phyloP scores from a whole-genome alignment of 2,329 filamentous ascomycete species.

The Xylariaceae sp. region DNA sequence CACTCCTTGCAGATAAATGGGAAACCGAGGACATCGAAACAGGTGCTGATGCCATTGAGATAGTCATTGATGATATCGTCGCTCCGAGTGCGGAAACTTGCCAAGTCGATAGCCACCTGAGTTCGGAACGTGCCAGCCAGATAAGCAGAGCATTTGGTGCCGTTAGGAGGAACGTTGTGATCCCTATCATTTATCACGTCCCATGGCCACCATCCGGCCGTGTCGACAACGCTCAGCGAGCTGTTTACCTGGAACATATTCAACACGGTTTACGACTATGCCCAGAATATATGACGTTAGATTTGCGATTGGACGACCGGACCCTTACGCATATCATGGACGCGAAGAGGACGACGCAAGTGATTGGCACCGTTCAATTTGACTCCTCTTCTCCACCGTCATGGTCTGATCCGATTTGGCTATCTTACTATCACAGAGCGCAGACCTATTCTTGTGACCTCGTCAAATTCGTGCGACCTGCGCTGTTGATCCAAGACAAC shows the following conservation, averaged over 20 bases:
- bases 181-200: slow-evolving; percentile 57
- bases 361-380: slow-evolving; percentile 57
- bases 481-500: slow-evolving; percentile 59
- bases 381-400: slow-evolving; percentile 38
- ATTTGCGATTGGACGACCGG: slow-evolving; percentile 55
- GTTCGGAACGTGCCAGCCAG: slow-evolving; percentile 39
- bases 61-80: slow-evolving; percentile 44
- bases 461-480: slow-evolving; percentile 59
- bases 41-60: slow-evolving; percentile 66
- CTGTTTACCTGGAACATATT: slow-evolving; percentile 54
- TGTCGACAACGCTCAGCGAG: slow-evolving; percentile 23
- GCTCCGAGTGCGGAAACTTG: background rate
- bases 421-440: slow-evolving; percentile 57
- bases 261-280: slow-evolving; percentile 59
- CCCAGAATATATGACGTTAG: slow-evolving; percentile 62
- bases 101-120: background rate
- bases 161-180: slow-evolving; percentile 61
- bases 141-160: slow-evolving; percentile 59
- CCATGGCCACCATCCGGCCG: slow-evolving; percentile 32
- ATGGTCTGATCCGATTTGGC: slow-evolving; percentile 58
- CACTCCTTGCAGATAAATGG: slow-evolving; percentile 50
- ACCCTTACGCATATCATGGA: slow-evolving; percentile 49
- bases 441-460: slow-evolving; percentile 58
- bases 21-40: slow-evolving; percentile 64
- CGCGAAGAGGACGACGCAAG: slow-evolving; percentile 53